Percentiles rank a stretch among this genome's conserved stretches.
phyloP scores from a whole-genome alignment of 2,329 filamentous ascomycete species.

The Neofusicoccum sp. region DNA sequence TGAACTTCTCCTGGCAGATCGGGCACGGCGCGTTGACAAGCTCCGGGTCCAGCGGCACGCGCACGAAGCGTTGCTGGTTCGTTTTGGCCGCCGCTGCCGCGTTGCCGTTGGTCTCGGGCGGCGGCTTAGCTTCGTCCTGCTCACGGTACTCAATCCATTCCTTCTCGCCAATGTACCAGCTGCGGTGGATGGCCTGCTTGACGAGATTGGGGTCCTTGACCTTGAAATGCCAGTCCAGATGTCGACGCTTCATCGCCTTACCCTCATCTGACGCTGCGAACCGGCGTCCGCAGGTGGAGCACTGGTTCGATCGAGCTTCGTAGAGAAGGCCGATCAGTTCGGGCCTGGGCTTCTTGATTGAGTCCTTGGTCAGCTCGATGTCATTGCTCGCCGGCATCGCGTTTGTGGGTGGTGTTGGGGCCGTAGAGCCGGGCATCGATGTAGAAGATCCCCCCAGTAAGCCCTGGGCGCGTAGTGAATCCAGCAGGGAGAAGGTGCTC shows the following conservation, averaged over 20 bases:
- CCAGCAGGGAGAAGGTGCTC: constrained; percentile 4
- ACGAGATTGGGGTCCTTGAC: constrained; percentile 86
- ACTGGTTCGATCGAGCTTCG: constrained; percentile 79
- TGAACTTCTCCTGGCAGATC: constrained; percentile 94
- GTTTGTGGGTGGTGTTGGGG: constrained; percentile 19
- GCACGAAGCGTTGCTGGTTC: constrained; percentile 69
- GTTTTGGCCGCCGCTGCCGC: constrained; percentile 49
- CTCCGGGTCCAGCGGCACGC: constrained; percentile 75
- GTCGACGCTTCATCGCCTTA: constrained; percentile 79
- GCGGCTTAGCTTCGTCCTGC: constrained; percentile 59
- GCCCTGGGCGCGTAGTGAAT: constrained; percentile 11
- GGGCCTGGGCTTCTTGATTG: constrained; percentile 75
- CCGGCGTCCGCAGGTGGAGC: constrained; percentile 85
- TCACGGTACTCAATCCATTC: constrained; percentile 91
- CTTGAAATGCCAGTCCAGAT: constrained; percentile 98
- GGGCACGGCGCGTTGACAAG: constrained; percentile 78
- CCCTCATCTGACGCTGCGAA: constrained; percentile 77
- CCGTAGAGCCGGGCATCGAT: constrained; percentile 25
- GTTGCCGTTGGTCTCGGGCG: constrained; percentile 39
- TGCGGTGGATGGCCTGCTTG: constrained; percentile 83
- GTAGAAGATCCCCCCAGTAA: constrained; percentile 10
- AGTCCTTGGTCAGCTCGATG: constrained; percentile 62
- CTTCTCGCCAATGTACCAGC: constrained; percentile 92
- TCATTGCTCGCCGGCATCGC: constrained; percentile 36
- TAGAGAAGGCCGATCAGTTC: constrained; percentile 73